A percentile compares a stretch with the other conserved stretches of the same genome.
These are phyloP conservation scores for Erodium maritimum DNA, from an alignment of 345 rosid genomes.

Conservation along the genomic window DNA sequence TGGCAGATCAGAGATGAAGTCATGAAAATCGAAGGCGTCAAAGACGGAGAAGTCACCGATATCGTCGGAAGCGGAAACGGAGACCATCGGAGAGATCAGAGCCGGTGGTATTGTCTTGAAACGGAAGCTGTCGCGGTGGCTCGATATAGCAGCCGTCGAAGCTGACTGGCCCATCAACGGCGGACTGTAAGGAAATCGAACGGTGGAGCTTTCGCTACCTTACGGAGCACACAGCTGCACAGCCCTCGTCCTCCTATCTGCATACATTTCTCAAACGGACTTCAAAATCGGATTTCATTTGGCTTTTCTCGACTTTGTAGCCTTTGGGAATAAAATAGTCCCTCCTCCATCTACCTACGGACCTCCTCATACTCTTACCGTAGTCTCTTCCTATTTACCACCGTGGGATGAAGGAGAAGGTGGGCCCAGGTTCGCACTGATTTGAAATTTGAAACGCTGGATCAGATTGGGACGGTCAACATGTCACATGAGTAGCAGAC, in stretches of 20 bases:
- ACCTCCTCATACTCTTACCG: not conserved
- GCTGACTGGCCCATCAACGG: slow-evolving; percentile 69
- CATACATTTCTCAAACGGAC: not conserved
- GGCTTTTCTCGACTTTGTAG: too few relatives aligned
- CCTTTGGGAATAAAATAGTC: too few relatives aligned
- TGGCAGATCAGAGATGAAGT: slow-evolving; percentile 52
- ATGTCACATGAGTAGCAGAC: not conserved
- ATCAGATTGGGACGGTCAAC: not conserved
- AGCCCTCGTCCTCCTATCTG: not conserved
- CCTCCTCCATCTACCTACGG: not conserved
- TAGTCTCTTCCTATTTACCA: not conserved
- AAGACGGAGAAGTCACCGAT: not conserved
- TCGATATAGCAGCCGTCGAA: slow-evolving; percentile 39
- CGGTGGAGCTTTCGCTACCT: too few relatives aligned
- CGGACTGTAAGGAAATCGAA: not conserved
- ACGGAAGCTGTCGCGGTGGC: slow-evolving; percentile 33
- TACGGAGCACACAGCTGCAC: not conserved
- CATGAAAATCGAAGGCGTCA: slow-evolving; percentile 14
- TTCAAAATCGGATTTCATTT: not conserved
- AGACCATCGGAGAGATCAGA: slow-evolving; percentile 18
- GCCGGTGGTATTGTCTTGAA: slow-evolving; percentile 20
- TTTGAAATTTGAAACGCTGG: not conserved
- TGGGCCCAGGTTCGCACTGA: not conserved
- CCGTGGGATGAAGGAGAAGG: not conserved
- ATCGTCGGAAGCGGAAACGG: slow-evolving; percentile 4